A percentile compares a stretch with the other conserved stretches of the same genome.
Conservation (phyloP, 805 yeast genomes). For the Isabelozyma heimii region DNA sequence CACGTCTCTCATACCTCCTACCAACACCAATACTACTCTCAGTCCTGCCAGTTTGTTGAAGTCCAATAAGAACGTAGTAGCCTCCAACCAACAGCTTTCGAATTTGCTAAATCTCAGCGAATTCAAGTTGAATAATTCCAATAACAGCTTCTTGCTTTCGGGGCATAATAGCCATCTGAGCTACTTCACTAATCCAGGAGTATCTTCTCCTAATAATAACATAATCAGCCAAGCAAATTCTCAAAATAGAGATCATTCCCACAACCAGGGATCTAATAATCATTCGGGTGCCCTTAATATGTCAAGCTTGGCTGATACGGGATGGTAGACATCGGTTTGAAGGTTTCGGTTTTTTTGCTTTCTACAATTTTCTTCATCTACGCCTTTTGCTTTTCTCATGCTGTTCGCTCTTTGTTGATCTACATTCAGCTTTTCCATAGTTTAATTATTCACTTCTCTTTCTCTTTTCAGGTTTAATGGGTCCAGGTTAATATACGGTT, state of each 20-base stretch:
- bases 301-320: slow-evolving; percentile 9
- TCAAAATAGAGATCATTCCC: not conserved
- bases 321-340: slow-evolving; percentile 5
- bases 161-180: not conserved
- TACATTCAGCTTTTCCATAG: no score
- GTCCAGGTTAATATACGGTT: no score
- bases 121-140: slow-evolving; percentile 1
- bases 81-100: slow-evolving; percentile 1
- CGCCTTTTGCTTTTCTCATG: no score
- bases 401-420: no score
- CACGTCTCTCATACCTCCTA: slow-evolving; percentile 11
- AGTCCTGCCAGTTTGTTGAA: slow-evolving; percentile 26
- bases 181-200: slow-evolving; percentile 1
- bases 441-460: no score
- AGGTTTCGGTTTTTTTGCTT: no score
- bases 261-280: not conserved
- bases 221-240: slow-evolving; percentile 3
- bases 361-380: no score
- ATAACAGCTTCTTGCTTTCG: not conserved
- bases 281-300: slow-evolving; percentile 6
- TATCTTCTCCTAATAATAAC: slow-evolving; percentile 10
- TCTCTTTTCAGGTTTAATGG: no score
- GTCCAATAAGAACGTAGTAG: slow-evolving; percentile 2
- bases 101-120: slow-evolving; percentile 4
- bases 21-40: slow-evolving; percentile 14